phyloP scores from a whole-genome alignment of 2,329 filamentous ascomycete species.

The Epichloe elymi region DNA sequence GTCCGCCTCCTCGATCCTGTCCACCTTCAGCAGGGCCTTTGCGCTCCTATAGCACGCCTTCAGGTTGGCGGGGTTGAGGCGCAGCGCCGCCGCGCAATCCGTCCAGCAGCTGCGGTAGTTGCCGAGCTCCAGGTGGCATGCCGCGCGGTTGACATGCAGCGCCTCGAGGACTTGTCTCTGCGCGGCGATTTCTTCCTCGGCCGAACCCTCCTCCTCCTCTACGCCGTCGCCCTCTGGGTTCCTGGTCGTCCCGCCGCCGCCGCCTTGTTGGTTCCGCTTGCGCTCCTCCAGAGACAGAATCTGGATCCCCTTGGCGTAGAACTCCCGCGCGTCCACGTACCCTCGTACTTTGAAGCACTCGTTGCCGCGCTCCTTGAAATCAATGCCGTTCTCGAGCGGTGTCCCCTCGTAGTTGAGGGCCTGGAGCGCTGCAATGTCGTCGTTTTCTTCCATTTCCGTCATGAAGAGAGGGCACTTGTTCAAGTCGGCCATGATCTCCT shows the following conservation, averaged over 20 bases:
- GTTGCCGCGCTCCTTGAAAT: conserved; percentile 88
- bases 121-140: conserved; percentile 75
- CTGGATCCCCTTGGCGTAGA: conserved; percentile 75
- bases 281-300: conserved; percentile 54
- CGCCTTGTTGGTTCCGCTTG: conserved; percentile 22
- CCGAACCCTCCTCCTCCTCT: conserved; percentile 18
- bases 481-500: conserved; percentile 43
- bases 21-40: conserved; percentile 63
- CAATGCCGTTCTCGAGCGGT: conserved; percentile 63
- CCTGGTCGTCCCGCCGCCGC: conserved; percentile 19
- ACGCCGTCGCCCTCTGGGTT: conserved; percentile 19
- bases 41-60: conserved; percentile 88
- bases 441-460: conserved; percentile 81
- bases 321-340: conserved; percentile 78
- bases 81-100: conserved; percentile 70
- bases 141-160: conserved; percentile 74
- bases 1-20: conserved; percentile 65
- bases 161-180: conserved; percentile 58
- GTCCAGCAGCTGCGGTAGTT: conserved; percentile 81
- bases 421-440: conserved; percentile 72
- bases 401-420: conserved; percentile 91
- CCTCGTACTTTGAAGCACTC: conserved; percentile 63
- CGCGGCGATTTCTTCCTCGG: conserved; percentile 41
- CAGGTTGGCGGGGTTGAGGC: conserved; percentile 65
- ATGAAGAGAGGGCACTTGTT: conserved; percentile 77